Base-by-base conservation (phyloP, 805 yeast genomes). In the Metschnikowia continentalis region DNA sequence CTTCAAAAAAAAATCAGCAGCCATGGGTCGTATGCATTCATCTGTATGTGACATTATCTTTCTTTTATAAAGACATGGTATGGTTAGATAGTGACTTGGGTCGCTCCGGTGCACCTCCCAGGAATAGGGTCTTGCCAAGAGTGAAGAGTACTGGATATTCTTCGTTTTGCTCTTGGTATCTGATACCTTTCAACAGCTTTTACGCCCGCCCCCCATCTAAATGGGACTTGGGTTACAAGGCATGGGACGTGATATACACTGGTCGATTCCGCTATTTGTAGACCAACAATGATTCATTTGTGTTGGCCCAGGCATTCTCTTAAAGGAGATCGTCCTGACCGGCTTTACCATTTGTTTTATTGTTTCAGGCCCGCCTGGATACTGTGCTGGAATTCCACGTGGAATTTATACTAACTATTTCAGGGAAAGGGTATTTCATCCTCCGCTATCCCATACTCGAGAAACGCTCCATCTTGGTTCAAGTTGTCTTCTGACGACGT, bases 11-110 rank as follows among this genome's bases (percentile, higher is more conserved):
- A 67, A 72, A 75, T 68, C 76, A 74, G 70, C 78, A 84, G 88
- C 82, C 76, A 92, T 92, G 99, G 99, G 96, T 91, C 96, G 99
- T 83, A 85, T 92, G 91, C 98, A 92, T 90, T 88, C 96, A 81
- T 80, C 88, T 77, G 95, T 88, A 87, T 82, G 95, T 87, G 76
- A 59, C 56, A 53, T 44, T 46, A 39, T 49, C 48, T 43, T 39
- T 46, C 46, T 38, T 40, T 37, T 15, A 20, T 43, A 47, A 42
- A 49, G 51, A 50, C 52, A 54, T 56, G 57, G 57, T 52, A 54
- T 57, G 60, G 64, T 64, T 54, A 59, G 42, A 61, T 63, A 61
- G 57, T 56, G 57, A 47, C 32, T 48, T 52, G 66, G 67, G 53
- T 61, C 58, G 60, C 40, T 51, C 55, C 59, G 60, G 67, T 62